Evolutionary conservation across 257 asterid genomes (phyloP), one percentile per base, ranked within the genome.

Genomic region (Parsonsia alboflavescens): DNA sequence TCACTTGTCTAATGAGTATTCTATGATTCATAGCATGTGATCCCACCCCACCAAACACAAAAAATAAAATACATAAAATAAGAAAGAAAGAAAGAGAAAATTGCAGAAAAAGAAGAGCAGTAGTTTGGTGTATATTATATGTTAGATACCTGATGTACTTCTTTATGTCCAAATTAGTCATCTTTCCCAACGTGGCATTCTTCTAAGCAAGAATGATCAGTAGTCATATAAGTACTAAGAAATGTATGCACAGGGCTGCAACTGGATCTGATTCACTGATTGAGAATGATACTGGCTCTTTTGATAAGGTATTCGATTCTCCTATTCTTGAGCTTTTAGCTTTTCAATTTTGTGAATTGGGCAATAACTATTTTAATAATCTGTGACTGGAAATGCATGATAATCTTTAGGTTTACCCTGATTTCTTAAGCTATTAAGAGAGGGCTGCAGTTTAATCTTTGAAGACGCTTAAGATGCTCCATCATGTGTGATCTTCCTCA

Each of bases 221-320:
- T 74, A n/a, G 36, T 22, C 48, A n/a, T 28, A 52, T n/a, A 66
- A 50, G 66, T 46, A 22, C 69, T 84, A 73, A 80, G 73, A 69
- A 10, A 70, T 70, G 73, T 82, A 77, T 77, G 87, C 78, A 78
- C 91, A 89, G 96, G 92, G 80, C 58, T 66, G 70, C 64, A 30
- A 54, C 45, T 13, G 81, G 78, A 79, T 67, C 82, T 74, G 76
- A 72, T 80, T 82, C 82, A 73, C 75, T 84, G 64, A 76, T 77
- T 79, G 83, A 81, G 76, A 91, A 85, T 76, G 93, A 85, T 69
- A 80, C 93, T 21, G 89, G 84, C 61, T 92, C 97, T 22, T 92
- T 95, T 86, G 92, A 92, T 82, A 90, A 95, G 98, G 97, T 94
- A 90, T 49, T 68, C 69, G 79, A 73, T 70, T 50, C 72, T 49